phyloP scores from a whole-genome alignment of 306 rosid species.

The Cyclanthera cordifolia region DNA sequence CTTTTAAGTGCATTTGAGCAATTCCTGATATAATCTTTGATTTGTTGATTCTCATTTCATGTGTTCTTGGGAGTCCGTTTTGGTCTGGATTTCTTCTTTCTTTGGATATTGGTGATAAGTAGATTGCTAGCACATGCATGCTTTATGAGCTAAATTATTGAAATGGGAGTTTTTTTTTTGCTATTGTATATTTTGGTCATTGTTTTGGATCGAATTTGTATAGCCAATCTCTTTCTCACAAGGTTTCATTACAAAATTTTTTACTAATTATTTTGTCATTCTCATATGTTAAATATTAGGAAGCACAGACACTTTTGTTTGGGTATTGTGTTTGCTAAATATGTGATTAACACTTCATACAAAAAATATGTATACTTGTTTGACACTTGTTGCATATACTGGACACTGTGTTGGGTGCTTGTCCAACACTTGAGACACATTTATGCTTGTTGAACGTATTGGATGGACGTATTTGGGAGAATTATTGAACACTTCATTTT shows the following conservation, averaged over 20 bases:
- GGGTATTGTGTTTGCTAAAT: no score
- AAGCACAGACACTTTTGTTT: no score
- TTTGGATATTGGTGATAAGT: background rate
- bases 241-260: background rate
- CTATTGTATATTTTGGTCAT: background rate
- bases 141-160: background rate
- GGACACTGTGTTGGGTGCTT: background rate
- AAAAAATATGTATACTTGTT: background rate
- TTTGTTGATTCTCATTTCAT: background rate
- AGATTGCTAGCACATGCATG: background rate
- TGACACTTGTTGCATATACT: background rate
- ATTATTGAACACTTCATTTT: background rate
- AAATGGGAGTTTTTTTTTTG: background rate
- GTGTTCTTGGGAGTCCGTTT: background rate
- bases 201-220: background rate
- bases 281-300: no score
- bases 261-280: background rate
- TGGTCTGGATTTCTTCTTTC: background rate
- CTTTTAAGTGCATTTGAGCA: background rate
- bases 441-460: background rate
- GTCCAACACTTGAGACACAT: background rate
- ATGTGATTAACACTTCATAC: no score
- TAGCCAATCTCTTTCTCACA: background rate
- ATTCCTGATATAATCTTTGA: background rate
- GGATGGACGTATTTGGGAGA: background rate